Conservation (phyloP, 1,284 basidiomycete genomes). For the Caloboletus firmus region DNA sequence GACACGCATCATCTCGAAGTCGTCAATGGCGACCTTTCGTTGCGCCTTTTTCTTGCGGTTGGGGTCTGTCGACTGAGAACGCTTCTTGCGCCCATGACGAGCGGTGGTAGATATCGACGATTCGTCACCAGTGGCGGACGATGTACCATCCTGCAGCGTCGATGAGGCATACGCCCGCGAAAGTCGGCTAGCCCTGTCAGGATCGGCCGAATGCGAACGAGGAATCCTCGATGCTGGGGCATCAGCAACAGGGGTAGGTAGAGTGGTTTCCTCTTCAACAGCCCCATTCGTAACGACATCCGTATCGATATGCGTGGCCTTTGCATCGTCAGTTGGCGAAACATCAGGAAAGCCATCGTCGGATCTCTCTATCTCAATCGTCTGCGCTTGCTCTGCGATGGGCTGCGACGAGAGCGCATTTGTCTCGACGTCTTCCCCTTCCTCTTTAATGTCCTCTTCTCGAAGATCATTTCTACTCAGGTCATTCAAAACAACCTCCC, state of each 20-base stretch:
- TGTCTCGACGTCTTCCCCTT: conserved; percentile 31
- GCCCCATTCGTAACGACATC: conserved; percentile 24
- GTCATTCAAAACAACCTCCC: conserved; percentile 20
- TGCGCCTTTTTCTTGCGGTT: conserved; percentile 54
- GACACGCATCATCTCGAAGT: conserved; percentile 96
- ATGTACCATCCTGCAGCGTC: conserved; percentile 44
- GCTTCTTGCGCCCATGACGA: conserved; percentile 52
- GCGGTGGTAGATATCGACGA: conserved; percentile 61
- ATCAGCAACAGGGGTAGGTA: conserved; percentile 44
- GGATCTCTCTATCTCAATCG: conserved; percentile 26
- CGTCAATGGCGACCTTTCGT: conserved; percentile 77
- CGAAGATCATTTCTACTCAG: conserved; percentile 15
- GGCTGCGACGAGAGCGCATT: conserved; percentile 14
- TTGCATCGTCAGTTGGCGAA: conserved; percentile 22
- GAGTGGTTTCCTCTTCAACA: conserved; percentile 27
- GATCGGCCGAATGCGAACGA: conserved; percentile 76
- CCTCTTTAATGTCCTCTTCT: conserved; percentile 36
- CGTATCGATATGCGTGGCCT: conserved; percentile 24
- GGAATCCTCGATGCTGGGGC: conserved; percentile 47
- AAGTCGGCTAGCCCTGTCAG: conserved; percentile 55
- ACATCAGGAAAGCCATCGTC: conserved; percentile 25
- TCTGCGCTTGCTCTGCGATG: conserved; percentile 18
- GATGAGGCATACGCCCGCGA: conserved; percentile 54
- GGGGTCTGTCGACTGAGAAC: conserved; percentile 52
- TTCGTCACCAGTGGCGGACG: conserved; percentile 60